phyloP scores from a whole-genome alignment of 1,284 basidiomycete genomes.

The Peniophora sp. region DNA sequence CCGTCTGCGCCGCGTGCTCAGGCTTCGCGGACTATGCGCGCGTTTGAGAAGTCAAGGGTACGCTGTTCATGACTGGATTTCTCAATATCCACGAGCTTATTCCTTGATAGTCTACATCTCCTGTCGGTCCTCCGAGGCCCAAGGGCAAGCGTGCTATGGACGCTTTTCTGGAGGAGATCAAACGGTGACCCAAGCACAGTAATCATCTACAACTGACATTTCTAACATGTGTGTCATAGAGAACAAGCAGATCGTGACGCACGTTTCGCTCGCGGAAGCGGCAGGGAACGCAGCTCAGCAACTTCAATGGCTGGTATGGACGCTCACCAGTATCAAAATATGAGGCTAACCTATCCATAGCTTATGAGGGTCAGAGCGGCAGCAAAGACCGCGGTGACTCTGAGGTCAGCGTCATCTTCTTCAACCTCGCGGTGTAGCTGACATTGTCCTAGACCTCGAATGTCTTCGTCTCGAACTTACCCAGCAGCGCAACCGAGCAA shows the following conservation, averaged over 20 bases:
- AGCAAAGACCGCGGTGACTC: constrained; percentile 85
- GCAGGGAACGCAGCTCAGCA: constrained; percentile 56
- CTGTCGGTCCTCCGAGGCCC: constrained; percentile 48
- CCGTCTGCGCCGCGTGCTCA: constrained; percentile 28
- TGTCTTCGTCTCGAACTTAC: constrained; percentile 88
- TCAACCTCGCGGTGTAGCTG: constrained; percentile 19
- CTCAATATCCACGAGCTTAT: constrained; percentile 2
- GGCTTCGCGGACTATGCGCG: constrained; percentile 20
- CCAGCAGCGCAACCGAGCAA: constrained; percentile 77
- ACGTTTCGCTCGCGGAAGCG: constrained; percentile 58
- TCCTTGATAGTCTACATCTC: constrained; percentile 43
- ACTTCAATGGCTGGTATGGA: constrained; percentile 76
- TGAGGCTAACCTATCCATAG: constrained; percentile 26
- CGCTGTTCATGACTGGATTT: constrained; percentile 10
- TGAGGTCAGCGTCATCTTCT: constrained; percentile 37
- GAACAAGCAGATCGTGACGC: constrained; percentile 89
- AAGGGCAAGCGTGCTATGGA: constrained; percentile 94
- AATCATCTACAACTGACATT: too few species aligned
- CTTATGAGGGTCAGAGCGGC: constrained; percentile 82
- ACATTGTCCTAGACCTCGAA: constrained; percentile 70
- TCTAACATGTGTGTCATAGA: constrained; percentile 25
- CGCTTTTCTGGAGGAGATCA: constrained; percentile 87
- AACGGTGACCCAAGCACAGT: constrained; percentile 47
- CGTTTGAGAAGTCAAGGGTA: constrained; percentile 23
- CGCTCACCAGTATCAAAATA: too few species aligned